phyloP scores from a whole-genome alignment of 2,329 filamentous ascomycete genomes.

The Immersiporthe knoxdaviesiana region DNA sequence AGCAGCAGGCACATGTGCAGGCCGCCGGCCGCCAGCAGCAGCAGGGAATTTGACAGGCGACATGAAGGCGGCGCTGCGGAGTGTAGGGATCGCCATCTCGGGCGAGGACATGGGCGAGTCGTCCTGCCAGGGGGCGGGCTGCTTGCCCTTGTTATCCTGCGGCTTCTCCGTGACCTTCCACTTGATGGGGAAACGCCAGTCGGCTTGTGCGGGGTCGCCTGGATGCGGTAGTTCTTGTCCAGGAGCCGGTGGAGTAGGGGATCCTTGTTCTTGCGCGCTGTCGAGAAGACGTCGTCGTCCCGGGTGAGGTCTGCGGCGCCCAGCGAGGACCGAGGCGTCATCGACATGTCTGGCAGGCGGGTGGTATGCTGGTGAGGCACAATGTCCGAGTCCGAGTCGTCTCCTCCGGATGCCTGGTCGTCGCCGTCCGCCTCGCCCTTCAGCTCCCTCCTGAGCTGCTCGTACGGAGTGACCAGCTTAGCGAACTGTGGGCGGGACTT shows the following conservation, averaged over 20 bases:
- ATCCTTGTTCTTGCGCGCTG: constrained; percentile 58
- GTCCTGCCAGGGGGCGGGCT: constrained; percentile 54
- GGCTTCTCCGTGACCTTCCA: constrained; percentile 40
- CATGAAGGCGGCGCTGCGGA: constrained; percentile 84
- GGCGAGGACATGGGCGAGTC: constrained; percentile 71
- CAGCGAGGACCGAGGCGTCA: constrained; percentile 62
- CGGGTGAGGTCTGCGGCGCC: constrained; percentile 44
- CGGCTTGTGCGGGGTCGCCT: constrained; percentile 80
- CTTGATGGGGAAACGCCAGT: constrained; percentile 52
- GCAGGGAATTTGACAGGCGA: constrained; percentile 62
- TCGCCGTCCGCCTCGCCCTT: constrained; percentile 42
- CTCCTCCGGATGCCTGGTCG: constrained; percentile 22
- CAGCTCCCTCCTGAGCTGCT: constrained; percentile 71
- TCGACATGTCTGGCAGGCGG: constrained; percentile 63
- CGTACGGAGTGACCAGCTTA: constrained; percentile 76
- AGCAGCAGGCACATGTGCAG: constrained; percentile 40
- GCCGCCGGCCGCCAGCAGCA: constrained; percentile 33
- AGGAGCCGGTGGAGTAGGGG: constrained; percentile 88
- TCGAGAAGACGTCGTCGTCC: constrained; percentile 31
- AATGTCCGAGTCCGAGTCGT: constrained; percentile 47
- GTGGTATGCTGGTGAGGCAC: constrained; percentile 57
- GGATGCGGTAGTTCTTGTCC: constrained; percentile 92
- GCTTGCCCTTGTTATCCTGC: constrained; percentile 39
- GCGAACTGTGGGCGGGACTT: constrained; percentile 59
- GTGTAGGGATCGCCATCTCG: constrained; percentile 76